Conservation (phyloP, 164 flowering plant species). For the Buxus sempervirens region DNA sequence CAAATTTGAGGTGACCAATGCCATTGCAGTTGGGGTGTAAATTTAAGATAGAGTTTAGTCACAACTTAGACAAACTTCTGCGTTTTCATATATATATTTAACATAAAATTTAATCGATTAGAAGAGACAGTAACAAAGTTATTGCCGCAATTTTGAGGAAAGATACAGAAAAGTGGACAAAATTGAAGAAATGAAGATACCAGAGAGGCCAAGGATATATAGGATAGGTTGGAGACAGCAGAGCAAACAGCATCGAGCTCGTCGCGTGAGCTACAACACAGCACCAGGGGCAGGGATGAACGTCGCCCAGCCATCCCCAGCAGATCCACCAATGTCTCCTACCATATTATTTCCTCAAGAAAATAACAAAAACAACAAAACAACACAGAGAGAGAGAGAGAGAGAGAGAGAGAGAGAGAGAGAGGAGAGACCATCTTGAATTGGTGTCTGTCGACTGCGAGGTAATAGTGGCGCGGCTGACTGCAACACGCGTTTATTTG, state of each 20-base stretch:
- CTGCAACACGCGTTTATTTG: slow-evolving; percentile 25
- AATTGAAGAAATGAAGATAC: slow-evolving; percentile 28
- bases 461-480: slow-evolving; percentile 75
- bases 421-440: slow-evolving; percentile 67
- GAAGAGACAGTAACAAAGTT: no score
- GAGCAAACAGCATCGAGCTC: slow-evolving; percentile 91
- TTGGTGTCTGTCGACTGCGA: slow-evolving; percentile 84
- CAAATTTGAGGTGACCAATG: no score
- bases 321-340: slow-evolving; percentile 87
- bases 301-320: slow-evolving; percentile 69
- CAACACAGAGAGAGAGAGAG: background rate
- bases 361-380: background rate
- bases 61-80: background rate
- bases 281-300: slow-evolving; percentile 59
- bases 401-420: background rate
- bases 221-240: slow-evolving; percentile 56
- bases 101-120: background rate
- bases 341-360: slow-evolving; percentile 12
- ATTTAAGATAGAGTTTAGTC: no score
- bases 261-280: slow-evolving; percentile 91
- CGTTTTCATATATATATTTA: no score
- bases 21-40: background rate
- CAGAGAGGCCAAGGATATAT: slow-evolving; percentile 56
- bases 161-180: background rate
- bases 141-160: no score